These are phyloP conservation scores for Coemansia sp. DNA, from an alignment of 192 early-diverging fungal species.

Conservation along the genomic window DNA sequence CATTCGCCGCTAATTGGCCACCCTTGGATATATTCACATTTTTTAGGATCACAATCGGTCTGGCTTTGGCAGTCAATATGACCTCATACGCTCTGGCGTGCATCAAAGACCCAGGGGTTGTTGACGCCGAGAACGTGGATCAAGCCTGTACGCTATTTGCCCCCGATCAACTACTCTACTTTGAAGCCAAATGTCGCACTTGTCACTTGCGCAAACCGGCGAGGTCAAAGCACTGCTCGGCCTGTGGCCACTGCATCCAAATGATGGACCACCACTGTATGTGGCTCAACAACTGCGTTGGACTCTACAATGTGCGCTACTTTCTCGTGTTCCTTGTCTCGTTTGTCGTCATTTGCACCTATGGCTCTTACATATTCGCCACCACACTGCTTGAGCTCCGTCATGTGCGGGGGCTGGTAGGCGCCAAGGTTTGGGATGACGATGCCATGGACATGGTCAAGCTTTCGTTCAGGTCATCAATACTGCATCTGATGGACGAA, in stretches of 20 bases:
- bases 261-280: conserved; percentile 57
- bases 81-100: conserved; percentile 32
- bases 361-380: conserved; percentile 36
- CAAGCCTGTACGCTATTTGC: conserved; percentile 23
- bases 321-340: conserved; percentile 47
- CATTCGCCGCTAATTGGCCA: not conserved
- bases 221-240: conserved; percentile 56
- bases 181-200: conserved; percentile 29
- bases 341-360: conserved; percentile 33
- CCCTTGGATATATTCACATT: not conserved
- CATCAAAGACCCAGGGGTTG: conserved; percentile 31
- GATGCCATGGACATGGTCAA: conserved; percentile 15
- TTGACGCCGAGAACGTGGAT: conserved; percentile 26
- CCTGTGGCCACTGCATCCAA: conserved; percentile 44
- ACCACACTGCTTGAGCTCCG: conserved; percentile 41
- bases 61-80: conserved; percentile 39
- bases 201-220: conserved; percentile 42
- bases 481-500: conserved; percentile 38
- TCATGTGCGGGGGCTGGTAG: conserved; percentile 22
- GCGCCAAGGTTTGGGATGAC: conserved; percentile 16
- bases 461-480: conserved; percentile 32
- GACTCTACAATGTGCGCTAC: conserved; percentile 48
- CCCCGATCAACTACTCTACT: conserved; percentile 40
- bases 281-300: conserved; percentile 58
- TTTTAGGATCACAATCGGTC: conserved; percentile 26